A percentile compares a stretch with the other conserved stretches of the same genome.
Evolutionary conservation across 495 filamentous ascomycete species (phyloP).

Genomic region (Penicillium desertorum): DNA sequence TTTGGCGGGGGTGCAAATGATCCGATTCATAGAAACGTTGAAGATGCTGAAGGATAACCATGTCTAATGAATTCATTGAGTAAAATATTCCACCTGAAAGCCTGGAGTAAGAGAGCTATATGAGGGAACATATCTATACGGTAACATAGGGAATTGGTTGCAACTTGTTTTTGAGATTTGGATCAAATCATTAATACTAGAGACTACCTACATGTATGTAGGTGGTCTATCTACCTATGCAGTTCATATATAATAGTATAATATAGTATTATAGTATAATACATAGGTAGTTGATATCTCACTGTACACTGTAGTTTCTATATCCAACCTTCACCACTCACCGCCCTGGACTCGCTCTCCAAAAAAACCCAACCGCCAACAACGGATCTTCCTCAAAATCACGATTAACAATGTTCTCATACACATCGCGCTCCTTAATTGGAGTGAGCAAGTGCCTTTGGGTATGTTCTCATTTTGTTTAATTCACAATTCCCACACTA

Average conservation of each 20-base stretch:
- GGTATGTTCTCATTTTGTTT: conserved; percentile 15
- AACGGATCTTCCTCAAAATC: conserved; percentile 4
- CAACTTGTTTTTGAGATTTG: background rate
- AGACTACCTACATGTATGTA: no score
- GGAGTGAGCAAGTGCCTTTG: conserved; percentile 22
- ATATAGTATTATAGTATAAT: background rate
- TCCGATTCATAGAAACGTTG: background rate
- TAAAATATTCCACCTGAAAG: background rate
- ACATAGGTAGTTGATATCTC: background rate
- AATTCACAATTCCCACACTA: conserved; percentile 1
- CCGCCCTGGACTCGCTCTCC: conserved; percentile 8
- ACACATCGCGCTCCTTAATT: conserved; percentile 28
- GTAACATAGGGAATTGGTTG: background rate
- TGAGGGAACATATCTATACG: background rate
- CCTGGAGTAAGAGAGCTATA: background rate
- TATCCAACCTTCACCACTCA: background rate
- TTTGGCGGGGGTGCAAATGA: conserved; percentile 9
- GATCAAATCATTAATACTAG: background rate
- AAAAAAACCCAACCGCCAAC: conserved; percentile 13
- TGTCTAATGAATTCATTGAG: background rate
- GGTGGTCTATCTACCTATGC: background rate
- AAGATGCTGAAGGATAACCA: background rate
- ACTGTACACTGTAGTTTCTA: background rate
- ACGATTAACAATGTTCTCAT: conserved; percentile 28
- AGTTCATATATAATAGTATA: background rate